Conservation (phyloP, 306 rosid species). For the Potentilla sterilis region DNA sequence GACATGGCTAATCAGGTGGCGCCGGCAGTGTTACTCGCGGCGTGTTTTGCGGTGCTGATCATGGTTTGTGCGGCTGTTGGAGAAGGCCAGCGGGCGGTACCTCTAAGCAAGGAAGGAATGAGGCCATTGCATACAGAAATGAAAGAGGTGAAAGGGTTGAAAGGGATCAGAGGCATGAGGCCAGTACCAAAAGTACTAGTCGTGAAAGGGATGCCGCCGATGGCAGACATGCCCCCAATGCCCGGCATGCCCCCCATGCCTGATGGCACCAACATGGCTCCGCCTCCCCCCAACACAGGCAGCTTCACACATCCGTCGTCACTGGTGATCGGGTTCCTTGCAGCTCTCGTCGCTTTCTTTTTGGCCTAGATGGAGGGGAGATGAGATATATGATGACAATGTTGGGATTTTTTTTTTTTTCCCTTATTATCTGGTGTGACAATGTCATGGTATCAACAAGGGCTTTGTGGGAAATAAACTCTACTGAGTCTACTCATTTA, state of each 20-base stretch:
- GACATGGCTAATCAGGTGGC: constrained; percentile 40
- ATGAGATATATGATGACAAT: too few relatives aligned
- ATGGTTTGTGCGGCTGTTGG: constrained; percentile 27
- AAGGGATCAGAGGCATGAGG: neutral
- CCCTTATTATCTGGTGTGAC: too few relatives aligned
- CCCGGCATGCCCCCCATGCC: constrained; percentile 19
- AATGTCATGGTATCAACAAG: too few relatives aligned
- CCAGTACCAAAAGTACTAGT: neutral
- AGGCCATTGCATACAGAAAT: neutral
- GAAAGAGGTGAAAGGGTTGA: neutral
- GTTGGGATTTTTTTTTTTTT: too few relatives aligned
- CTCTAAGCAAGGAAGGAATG: neutral
- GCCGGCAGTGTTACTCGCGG: constrained; percentile 27
- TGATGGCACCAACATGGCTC: neutral
- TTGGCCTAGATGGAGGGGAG: too few relatives aligned
- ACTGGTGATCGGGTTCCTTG: too few relatives aligned
- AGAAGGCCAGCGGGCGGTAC: neutral
- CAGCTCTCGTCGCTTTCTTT: too few relatives aligned
- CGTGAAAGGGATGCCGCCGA: neutral
- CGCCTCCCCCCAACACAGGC: too few relatives aligned
- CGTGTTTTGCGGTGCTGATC: constrained; percentile 32
- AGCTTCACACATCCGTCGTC: too few relatives aligned
- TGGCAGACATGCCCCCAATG: constrained; percentile 9
- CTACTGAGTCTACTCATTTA: too few relatives aligned
- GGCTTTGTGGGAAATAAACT: too few relatives aligned